A percentile compares a stretch with the other conserved stretches of the same genome.
Evolutionary conservation across 495 filamentous ascomycete species (phyloP).

Genomic region (Venustampulla echinocandica): DNA sequence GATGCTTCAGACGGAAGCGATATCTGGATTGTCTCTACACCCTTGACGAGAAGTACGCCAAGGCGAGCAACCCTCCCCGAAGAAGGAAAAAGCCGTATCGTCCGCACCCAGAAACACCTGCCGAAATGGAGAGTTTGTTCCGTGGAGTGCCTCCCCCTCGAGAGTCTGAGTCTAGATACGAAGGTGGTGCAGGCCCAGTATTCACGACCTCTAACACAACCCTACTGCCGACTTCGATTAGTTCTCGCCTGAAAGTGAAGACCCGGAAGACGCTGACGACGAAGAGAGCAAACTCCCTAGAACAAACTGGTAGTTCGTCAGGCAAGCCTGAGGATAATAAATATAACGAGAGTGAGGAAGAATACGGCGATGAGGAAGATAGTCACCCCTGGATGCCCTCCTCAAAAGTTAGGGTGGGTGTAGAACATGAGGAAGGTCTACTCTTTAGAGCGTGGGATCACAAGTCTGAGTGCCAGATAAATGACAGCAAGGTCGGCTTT

Average conservation of each 20-base stretch:
- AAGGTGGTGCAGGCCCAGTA: neutral
- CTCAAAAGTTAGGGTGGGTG: neutral
- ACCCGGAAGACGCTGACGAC: neutral
- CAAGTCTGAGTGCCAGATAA: neutral
- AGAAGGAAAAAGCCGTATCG: neutral
- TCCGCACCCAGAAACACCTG: neutral
- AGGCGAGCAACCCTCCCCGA: neutral
- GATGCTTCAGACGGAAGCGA: neutral
- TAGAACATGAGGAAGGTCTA: neutral
- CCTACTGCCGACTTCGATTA: neutral
- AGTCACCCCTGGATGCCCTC: neutral
- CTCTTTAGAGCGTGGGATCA: neutral
- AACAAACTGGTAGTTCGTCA: neutral
- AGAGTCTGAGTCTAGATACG: neutral
- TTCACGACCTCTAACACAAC: neutral
- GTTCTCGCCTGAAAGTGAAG: neutral
- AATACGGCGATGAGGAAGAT: neutral
- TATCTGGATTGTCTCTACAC: neutral
- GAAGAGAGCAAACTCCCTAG: neutral
- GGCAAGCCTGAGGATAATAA: neutral
- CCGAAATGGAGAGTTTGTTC: neutral
- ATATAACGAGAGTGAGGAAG: neutral
- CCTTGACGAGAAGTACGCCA: neutral
- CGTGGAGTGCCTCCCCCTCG: neutral
- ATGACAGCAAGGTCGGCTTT: neutral